These are phyloP conservation scores for Boletellus sp. DNA, from an alignment of 768 basidiomycete genomes.

Conservation along the genomic window DNA sequence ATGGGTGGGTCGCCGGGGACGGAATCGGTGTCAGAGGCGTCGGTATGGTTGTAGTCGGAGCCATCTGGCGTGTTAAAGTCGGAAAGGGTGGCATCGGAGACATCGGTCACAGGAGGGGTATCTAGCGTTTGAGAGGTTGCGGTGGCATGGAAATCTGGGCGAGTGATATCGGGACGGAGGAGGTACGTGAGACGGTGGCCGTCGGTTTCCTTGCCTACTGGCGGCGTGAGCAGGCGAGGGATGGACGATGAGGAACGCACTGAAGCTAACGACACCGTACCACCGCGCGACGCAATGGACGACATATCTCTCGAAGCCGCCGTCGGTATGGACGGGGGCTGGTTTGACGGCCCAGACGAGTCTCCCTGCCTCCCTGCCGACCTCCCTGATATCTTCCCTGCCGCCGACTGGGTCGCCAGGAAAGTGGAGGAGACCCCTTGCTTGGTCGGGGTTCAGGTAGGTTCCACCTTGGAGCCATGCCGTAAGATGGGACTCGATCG, in stretches of 20 bases:
- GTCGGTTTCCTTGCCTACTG: slow-evolving; percentile 42
- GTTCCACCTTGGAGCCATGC: slow-evolving; percentile 64
- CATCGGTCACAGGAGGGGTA: slow-evolving; percentile 72
- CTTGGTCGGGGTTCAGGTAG: slow-evolving; percentile 49
- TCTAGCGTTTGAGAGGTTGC: slow-evolving; percentile 42
- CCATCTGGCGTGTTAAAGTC: slow-evolving; percentile 27
- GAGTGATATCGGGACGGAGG: slow-evolving; percentile 70
- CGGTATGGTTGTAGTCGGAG: no score
- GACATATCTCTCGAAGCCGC: slow-evolving; percentile 74
- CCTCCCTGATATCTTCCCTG: slow-evolving; percentile 56
- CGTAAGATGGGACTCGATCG: slow-evolving; percentile 60
- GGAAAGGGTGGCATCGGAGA: slow-evolving; percentile 45
- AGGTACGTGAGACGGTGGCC: slow-evolving; percentile 72
- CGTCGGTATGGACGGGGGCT: slow-evolving; percentile 34
- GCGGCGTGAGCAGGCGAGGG: neutral
- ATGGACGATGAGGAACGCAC: slow-evolving; percentile 40
- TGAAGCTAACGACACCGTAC: slow-evolving; percentile 77
- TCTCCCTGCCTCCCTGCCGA: slow-evolving; percentile 60
- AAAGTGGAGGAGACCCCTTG: slow-evolving; percentile 23
- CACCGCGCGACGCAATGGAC: slow-evolving; percentile 82
- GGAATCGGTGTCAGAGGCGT: slow-evolving; percentile 26
- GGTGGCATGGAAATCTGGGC: slow-evolving; percentile 44
- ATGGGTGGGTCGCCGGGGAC: slow-evolving; percentile 6
- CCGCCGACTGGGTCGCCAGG: slow-evolving; percentile 49
- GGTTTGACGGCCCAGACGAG: slow-evolving; percentile 64